These are phyloP conservation scores for Patellifolia procumbens DNA, from an alignment of 179 eudicot genomes.

Conservation along the genomic window DNA sequence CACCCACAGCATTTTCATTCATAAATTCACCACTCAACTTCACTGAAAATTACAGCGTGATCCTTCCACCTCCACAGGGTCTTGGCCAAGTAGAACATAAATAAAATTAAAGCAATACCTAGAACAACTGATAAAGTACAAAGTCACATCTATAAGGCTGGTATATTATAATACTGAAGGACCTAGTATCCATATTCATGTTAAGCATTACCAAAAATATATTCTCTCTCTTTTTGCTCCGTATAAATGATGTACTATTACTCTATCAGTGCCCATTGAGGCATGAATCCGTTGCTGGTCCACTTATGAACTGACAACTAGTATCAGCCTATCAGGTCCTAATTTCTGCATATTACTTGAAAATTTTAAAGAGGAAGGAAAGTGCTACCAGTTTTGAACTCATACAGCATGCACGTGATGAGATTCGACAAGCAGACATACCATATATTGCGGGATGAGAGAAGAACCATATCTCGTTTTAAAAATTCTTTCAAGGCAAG, in stretches of 20 bases:
- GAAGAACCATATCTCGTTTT: conserved; percentile 76
- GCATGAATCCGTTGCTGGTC: not conserved
- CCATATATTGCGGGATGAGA: conserved; percentile 85
- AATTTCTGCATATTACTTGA: not conserved
- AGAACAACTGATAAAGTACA: not conserved
- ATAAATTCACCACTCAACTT: not conserved
- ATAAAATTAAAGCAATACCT: not conserved
- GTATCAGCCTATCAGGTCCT: not conserved
- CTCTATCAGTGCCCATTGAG: not conserved
- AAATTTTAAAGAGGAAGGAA: not conserved
- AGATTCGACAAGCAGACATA: conserved; percentile 23
- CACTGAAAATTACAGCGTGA: not conserved
- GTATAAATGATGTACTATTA: not conserved
- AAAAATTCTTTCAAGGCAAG: conserved; percentile 78
- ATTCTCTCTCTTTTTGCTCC: not conserved
- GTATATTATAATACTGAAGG: not conserved
- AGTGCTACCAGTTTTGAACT: not conserved
- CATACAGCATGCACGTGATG: not conserved
- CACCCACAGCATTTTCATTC: not conserved
- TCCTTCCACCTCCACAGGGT: not conserved
- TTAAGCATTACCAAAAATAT: not conserved
- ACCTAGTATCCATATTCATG: not conserved
- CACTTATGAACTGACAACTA: not conserved
- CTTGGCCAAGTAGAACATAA: no score
- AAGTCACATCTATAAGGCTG: not conserved